These are phyloP conservation scores for Adansonia digitata DNA, from an alignment of 345 rosid species.

Conservation along the genomic window DNA sequence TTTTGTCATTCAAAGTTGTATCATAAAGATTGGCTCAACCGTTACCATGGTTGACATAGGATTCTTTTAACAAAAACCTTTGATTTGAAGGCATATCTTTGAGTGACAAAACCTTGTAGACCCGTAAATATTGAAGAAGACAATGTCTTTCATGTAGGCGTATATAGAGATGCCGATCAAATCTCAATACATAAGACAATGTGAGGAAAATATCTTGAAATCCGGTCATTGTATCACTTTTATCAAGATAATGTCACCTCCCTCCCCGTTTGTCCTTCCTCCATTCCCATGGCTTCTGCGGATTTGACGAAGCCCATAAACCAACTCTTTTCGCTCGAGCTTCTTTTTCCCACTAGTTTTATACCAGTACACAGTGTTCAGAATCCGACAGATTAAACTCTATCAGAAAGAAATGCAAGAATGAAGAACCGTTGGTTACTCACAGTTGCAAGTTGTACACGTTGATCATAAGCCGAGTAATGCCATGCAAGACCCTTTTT, in stretches of 20 bases:
- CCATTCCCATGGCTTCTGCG: conserved; percentile 90
- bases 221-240: too few relatives aligned
- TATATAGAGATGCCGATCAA: too few relatives aligned
- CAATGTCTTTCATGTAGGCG: too few relatives aligned
- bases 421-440: conserved; percentile 1
- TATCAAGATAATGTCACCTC: conserved; percentile 9
- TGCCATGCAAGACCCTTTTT: conserved; percentile 92
- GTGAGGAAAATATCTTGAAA: too few relatives aligned
- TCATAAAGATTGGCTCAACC: too few relatives aligned
- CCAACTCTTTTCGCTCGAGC: conserved; percentile 66
- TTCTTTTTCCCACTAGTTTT: conserved; percentile 67
- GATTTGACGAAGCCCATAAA: conserved; percentile 78
- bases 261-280: conserved; percentile 57
- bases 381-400: neutral
- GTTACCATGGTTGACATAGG: too few relatives aligned
- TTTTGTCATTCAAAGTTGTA: too few relatives aligned
- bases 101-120: too few relatives aligned
- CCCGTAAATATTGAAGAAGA: too few relatives aligned
- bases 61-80: too few relatives aligned
- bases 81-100: too few relatives aligned
- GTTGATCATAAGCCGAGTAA: conserved; percentile 61
- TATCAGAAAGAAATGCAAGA: neutral
- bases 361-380: neutral
- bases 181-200: too few relatives aligned
- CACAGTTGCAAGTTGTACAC: conserved; percentile 53